These are phyloP conservation scores for Diaporthe eres DNA, from an alignment of 2,329 filamentous ascomycete genomes.

Conservation along the genomic window DNA sequence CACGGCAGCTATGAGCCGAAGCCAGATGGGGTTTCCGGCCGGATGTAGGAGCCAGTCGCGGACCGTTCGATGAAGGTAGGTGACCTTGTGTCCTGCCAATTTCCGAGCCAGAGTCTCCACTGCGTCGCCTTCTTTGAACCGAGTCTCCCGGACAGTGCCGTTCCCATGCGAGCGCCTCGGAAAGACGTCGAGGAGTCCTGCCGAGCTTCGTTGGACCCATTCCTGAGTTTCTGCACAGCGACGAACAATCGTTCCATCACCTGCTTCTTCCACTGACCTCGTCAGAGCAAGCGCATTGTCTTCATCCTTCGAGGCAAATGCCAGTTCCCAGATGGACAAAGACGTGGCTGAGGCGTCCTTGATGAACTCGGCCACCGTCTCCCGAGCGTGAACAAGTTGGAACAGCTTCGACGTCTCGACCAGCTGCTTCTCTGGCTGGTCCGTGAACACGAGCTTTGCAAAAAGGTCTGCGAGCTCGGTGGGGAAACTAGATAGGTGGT, in stretches of 20 bases:
- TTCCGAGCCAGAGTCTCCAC: background rate
- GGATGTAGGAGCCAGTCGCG: constrained; percentile 51
- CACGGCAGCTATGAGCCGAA: constrained; percentile 34
- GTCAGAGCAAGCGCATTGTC: constrained; percentile 45
- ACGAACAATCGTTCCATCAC: constrained; percentile 40
- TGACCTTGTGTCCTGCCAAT: constrained; percentile 45
- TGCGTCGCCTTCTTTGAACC: constrained; percentile 15
- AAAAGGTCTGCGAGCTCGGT: constrained; percentile 50
- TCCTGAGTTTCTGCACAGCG: constrained; percentile 23
- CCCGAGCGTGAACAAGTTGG: constrained; percentile 50
- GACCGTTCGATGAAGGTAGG: constrained; percentile 53
- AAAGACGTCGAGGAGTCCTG: constrained; percentile 33
- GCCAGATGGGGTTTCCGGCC: constrained; percentile 42
- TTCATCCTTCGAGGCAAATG: constrained; percentile 46
- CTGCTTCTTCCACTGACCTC: constrained; percentile 44
- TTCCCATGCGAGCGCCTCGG: background rate
- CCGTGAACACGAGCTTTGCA: constrained; percentile 49
- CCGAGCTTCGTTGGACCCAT: constrained; percentile 33
- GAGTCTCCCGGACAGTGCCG: background rate
- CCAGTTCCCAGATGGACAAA: constrained; percentile 52
- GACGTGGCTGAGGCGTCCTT: constrained; percentile 50
- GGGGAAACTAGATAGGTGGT: constrained; percentile 44
- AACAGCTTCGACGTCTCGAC: constrained; percentile 48
- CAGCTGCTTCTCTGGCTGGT: constrained; percentile 44
- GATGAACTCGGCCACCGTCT: constrained; percentile 51